phyloP scores from a whole-genome alignment of 495 filamentous ascomycete species.

The Penicillium maclennaniae region DNA sequence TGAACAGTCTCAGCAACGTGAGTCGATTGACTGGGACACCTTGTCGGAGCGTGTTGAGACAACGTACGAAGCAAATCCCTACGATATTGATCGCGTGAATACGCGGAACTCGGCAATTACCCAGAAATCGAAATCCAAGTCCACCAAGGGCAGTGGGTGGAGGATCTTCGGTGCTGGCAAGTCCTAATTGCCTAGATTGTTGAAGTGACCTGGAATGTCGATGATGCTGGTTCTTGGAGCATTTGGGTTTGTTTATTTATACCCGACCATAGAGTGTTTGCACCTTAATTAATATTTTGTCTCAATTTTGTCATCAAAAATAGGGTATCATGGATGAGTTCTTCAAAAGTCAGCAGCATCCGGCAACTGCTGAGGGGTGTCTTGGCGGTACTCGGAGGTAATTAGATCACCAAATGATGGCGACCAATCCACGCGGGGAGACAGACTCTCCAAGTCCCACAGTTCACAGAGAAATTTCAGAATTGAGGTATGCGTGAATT shows the following conservation, averaged over 20 bases:
- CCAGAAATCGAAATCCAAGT: slow-evolving; percentile 15
- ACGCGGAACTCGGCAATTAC: slow-evolving; percentile 27
- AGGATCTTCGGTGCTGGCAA: slow-evolving; percentile 8
- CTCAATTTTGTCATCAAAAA: not conserved
- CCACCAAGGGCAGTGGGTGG: not conserved
- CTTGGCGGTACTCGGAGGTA: slow-evolving; percentile 22
- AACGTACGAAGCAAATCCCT: slow-evolving; percentile 26
- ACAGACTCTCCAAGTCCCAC: slow-evolving; percentile 41
- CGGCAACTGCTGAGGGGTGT: slow-evolving; percentile 27
- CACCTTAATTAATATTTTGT: not conserved
- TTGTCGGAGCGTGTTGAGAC: slow-evolving; percentile 7
- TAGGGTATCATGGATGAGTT: not conserved
- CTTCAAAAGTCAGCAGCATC: slow-evolving; percentile 11
- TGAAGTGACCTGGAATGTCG: not conserved
- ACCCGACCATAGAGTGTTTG: not conserved
- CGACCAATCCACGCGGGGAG: slow-evolving; percentile 42
- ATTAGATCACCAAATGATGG: slow-evolving; percentile 39
- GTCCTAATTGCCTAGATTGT: not conserved
- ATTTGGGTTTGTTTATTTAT: not conserved
- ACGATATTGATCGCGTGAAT: slow-evolving; percentile 30
- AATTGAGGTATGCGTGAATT: slow-evolving; percentile 46
- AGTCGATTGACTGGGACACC: slow-evolving; percentile 4
- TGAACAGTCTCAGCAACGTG: not conserved
- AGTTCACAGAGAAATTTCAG: slow-evolving; percentile 40
- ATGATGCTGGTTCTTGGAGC: too few species aligned